Evolutionary conservation across 371 early-diverging fungal genomes (phyloP).

Genomic region (Mortierella sp.): DNA sequence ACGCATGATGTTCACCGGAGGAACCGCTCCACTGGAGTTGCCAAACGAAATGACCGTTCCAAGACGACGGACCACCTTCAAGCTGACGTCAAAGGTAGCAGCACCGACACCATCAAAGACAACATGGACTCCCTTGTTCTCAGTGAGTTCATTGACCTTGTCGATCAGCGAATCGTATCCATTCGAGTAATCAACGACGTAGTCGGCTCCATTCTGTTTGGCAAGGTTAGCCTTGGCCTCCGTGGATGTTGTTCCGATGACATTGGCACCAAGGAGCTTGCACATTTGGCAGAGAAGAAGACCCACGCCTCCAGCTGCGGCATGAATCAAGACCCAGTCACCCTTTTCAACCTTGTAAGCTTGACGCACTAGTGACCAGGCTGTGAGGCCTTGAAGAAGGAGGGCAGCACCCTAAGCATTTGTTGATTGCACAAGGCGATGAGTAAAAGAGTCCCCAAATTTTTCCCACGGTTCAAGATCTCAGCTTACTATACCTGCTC

Average conservation of each 20-base stretch:
- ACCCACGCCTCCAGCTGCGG: conserved; percentile 95
- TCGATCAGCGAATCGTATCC: conserved; percentile 68
- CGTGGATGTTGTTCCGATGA: conserved; percentile 91
- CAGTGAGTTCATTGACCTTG: conserved; percentile 81
- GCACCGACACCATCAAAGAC: conserved; percentile 95
- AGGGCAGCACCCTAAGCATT: conserved; percentile 65
- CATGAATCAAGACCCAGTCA: conserved; percentile 87
- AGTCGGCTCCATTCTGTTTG: conserved; percentile 77
- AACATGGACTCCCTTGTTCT: conserved; percentile 82
- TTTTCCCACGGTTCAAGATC: conserved; percentile 24
- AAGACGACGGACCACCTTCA: conserved; percentile 76
- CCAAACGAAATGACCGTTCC: conserved; percentile 93
- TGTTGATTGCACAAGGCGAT: background rate
- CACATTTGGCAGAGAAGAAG: conserved; percentile 79
- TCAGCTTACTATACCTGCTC: conserved; percentile 54
- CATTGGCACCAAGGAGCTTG: conserved; percentile 83
- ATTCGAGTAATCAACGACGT: conserved; percentile 78
- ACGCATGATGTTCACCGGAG: conserved; percentile 74
- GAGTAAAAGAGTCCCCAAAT: background rate
- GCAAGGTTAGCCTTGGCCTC: conserved; percentile 84
- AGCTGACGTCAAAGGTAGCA: conserved; percentile 81
- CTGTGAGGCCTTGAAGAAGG: conserved; percentile 83
- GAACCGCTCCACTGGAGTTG: conserved; percentile 90
- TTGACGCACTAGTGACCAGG: conserved; percentile 78
- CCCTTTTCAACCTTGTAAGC: conserved; percentile 80